phyloP scores from a whole-genome alignment of 371 early-diverging fungal species.

The Mortierella sp. region DNA sequence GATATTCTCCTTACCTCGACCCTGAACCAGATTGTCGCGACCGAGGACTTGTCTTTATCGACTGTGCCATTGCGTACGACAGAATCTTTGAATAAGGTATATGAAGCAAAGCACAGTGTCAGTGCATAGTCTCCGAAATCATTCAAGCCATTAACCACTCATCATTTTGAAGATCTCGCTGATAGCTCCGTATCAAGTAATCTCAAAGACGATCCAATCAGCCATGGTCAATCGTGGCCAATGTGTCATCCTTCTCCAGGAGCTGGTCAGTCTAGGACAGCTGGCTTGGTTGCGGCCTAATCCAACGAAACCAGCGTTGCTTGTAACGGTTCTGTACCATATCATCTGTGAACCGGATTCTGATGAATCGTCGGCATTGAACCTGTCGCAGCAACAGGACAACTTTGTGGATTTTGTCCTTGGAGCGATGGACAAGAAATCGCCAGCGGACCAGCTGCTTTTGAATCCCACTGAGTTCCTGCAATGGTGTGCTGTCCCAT shows the following conservation, averaged over 20 bases:
- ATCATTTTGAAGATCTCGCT: constrained; percentile 31
- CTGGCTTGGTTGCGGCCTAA: constrained; percentile 30
- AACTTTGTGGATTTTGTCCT: constrained; percentile 28
- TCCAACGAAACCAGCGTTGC: constrained; percentile 9
- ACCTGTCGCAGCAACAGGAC: constrained; percentile 8
- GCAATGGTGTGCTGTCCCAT: constrained; percentile 12
- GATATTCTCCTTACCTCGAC: constrained; percentile 30
- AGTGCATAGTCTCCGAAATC: no score
- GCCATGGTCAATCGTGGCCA: constrained; percentile 45
- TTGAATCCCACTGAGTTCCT: constrained; percentile 32
- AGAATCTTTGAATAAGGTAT: constrained; percentile 40
- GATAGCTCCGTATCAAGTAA: constrained; percentile 44
- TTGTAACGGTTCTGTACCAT: constrained; percentile 20
- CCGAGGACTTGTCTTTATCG: constrained; percentile 1
- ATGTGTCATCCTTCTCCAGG: constrained; percentile 21
- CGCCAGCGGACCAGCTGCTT: neutral
- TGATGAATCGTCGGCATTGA: neutral
- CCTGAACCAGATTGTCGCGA: constrained; percentile 41
- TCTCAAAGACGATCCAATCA: constrained; percentile 15
- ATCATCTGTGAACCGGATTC: constrained; percentile 5
- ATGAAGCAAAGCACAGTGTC: neutral
- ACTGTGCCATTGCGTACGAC: constrained; percentile 13
- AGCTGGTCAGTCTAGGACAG: constrained; percentile 25
- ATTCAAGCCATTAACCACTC: no score
- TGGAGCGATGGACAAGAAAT: constrained; percentile 2